These are phyloP conservation scores for Yarrowia sp. DNA, from an alignment of 805 yeast species.

Conservation along the genomic window DNA sequence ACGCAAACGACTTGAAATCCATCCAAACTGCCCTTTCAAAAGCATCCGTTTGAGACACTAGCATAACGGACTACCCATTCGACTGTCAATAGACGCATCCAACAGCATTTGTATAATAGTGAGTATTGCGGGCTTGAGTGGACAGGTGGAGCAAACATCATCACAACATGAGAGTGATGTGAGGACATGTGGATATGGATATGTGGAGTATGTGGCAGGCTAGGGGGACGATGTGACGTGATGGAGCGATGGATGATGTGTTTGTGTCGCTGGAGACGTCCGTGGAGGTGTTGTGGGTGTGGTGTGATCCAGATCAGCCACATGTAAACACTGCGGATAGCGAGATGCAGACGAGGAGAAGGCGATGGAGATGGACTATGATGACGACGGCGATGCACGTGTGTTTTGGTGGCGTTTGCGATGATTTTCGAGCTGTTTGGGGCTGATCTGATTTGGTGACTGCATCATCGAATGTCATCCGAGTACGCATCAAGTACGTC, in stretches of 20 bases:
- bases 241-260: not conserved
- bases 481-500: too few relatives aligned
- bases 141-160: too few relatives aligned
- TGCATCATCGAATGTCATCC: too few relatives aligned
- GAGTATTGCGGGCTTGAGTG: too few relatives aligned
- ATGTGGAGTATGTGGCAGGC: not conserved
- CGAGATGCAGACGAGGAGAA: too few relatives aligned
- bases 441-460: too few relatives aligned
- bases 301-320: conserved; percentile 2
- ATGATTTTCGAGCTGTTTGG: too few relatives aligned
- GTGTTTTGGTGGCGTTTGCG: too few relatives aligned
- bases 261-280: too few relatives aligned
- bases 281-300: not conserved
- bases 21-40: not conserved
- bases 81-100: not conserved
- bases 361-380: not conserved
- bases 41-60: not conserved
- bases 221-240: not conserved
- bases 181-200: not conserved
- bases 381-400: not conserved
- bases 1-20: not conserved
- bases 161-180: not conserved
- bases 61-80: not conserved
- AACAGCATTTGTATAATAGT: conserved; percentile 15
- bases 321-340: too few relatives aligned